These are phyloP conservation scores for Spergularia azorica DNA, from an alignment of 179 eudicot species.

Conservation along the genomic window DNA sequence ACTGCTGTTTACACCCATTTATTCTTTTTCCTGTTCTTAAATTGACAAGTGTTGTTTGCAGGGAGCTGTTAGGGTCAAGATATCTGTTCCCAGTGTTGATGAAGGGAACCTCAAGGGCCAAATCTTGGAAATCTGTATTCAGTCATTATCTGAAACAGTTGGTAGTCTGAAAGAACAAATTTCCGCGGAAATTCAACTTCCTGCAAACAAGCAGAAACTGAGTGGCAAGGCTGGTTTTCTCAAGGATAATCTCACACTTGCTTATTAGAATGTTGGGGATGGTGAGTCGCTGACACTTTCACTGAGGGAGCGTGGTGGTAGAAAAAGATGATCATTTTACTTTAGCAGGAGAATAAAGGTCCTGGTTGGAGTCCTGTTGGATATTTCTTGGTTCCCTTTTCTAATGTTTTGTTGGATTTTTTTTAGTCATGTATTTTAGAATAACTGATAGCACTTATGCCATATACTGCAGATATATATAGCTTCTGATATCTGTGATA, in stretches of 20 bases:
- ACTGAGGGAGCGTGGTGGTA: conserved; percentile 95
- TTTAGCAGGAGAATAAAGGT: conserved; percentile 25
- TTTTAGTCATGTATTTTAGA: conserved; percentile 29
- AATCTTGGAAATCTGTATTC: conserved; percentile 77
- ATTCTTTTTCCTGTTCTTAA: conserved; percentile 5
- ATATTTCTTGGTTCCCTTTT: conserved; percentile 21
- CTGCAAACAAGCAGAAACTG: conserved; percentile 90
- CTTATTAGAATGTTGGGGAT: conserved; percentile 73
- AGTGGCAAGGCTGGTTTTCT: conserved; percentile 98
- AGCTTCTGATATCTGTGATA: conserved; percentile 31
- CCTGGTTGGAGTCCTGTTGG: conserved; percentile 15
- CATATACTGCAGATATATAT: conserved; percentile 37
- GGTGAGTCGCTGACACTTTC: conserved; percentile 82
- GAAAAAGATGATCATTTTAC: conserved; percentile 49
- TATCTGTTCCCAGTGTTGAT: conserved; percentile 84
- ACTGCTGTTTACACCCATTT: too few species aligned
- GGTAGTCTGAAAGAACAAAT: conserved; percentile 88
- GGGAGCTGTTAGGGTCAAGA: conserved; percentile 76
- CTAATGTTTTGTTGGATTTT: conserved; percentile 31
- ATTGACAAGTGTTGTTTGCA: conserved; percentile 32
- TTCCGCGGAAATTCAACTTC: conserved; percentile 94
- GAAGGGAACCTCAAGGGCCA: conserved; percentile 97
- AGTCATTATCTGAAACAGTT: conserved; percentile 76
- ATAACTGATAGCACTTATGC: conserved; percentile 23
- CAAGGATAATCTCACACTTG: conserved; percentile 90